A percentile compares a stretch with the other conserved stretches of the same genome.
Conservation (phyloP, 2,329 filamentous ascomycete species). For the Bipolaris gigantea region DNA sequence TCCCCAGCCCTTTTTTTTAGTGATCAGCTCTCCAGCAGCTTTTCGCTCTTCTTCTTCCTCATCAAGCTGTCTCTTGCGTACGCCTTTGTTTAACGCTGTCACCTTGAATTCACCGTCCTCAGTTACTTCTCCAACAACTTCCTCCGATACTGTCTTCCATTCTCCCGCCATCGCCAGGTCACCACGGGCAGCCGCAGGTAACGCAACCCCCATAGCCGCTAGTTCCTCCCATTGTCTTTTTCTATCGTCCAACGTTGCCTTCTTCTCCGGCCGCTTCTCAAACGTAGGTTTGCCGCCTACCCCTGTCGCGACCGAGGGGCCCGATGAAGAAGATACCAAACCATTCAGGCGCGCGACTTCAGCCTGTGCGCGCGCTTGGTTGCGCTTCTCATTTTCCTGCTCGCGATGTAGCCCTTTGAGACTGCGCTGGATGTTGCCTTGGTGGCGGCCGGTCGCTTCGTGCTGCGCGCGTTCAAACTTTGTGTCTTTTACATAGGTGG, state of each 20-base stretch:
- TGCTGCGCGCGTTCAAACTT: slow-evolving; percentile 87
- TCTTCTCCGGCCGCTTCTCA: slow-evolving; percentile 45
- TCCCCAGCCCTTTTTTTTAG: slow-evolving; percentile 50
- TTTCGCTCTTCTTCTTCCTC: slow-evolving; percentile 64
- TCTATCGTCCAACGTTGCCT: slow-evolving; percentile 65
- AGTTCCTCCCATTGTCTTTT: slow-evolving; percentile 87
- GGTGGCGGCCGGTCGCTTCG: slow-evolving; percentile 82
- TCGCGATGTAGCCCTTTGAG: slow-evolving; percentile 84
- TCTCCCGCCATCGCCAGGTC: slow-evolving; percentile 88
- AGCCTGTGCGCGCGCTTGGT: slow-evolving; percentile 78
- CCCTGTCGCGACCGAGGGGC: slow-evolving; percentile 37
- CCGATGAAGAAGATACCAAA: slow-evolving; percentile 57
- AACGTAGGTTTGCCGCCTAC: slow-evolving; percentile 28
- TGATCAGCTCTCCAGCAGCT: slow-evolving; percentile 55
- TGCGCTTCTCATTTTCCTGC: slow-evolving; percentile 77
- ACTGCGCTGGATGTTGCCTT: slow-evolving; percentile 83
- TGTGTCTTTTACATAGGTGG: slow-evolving; percentile 86
- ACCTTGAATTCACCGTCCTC: slow-evolving; percentile 51
- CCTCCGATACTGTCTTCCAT: slow-evolving; percentile 71
- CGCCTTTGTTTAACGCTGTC: slow-evolving; percentile 54
- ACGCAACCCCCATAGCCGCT: slow-evolving; percentile 79
- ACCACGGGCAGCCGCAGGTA: slow-evolving; percentile 75
- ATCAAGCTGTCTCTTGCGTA: slow-evolving; percentile 64
- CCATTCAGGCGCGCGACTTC: slow-evolving; percentile 87
- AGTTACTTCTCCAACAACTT: slow-evolving; percentile 47